phyloP scores from a whole-genome alignment of 176 grass and related monocot genomes.

The Typha latifolia region DNA sequence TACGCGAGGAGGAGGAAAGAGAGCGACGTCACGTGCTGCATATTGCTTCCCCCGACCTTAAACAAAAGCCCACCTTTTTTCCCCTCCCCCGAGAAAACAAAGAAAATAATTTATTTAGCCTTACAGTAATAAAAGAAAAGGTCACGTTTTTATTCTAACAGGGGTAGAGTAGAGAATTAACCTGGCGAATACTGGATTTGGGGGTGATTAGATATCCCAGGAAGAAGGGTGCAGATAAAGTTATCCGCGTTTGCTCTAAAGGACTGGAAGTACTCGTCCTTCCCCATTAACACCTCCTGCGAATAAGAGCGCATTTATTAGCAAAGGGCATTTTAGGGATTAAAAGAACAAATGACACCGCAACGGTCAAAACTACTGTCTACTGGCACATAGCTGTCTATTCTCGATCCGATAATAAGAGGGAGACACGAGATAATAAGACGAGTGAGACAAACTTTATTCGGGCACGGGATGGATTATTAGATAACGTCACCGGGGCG shows the following conservation, averaged over 20 bases:
- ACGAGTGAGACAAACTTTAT: no score
- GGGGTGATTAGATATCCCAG: constrained; percentile 58
- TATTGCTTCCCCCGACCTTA: constrained; percentile 91
- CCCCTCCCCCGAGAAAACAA: not conserved
- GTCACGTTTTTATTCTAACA: not conserved
- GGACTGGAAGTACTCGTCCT: constrained; percentile 72
- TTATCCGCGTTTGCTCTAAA: constrained; percentile 77
- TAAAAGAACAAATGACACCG: not conserved
- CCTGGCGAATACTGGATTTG: constrained; percentile 89
- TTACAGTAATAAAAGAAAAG: not conserved
- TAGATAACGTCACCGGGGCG: not conserved
- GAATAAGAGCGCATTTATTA: not conserved
- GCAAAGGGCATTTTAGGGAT: not conserved
- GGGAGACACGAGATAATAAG: no score
- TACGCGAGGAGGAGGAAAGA: constrained; percentile 89
- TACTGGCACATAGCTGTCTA: not conserved
- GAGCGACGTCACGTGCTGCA: constrained; percentile 93
- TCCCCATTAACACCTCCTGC: constrained; percentile 93
- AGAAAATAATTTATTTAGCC: not conserved
- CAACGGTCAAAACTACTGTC: constrained; percentile 22
- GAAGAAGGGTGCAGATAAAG: constrained; percentile 92
- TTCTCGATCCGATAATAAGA: not conserved
- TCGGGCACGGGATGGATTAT: no score
- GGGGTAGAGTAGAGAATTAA: not conserved
- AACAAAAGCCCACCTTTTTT: constrained; percentile 59